Evolutionary conservation across 23 red algal species (phyloP).

Genomic region (Cyanidiococcus yangmingshanensis): DNA sequence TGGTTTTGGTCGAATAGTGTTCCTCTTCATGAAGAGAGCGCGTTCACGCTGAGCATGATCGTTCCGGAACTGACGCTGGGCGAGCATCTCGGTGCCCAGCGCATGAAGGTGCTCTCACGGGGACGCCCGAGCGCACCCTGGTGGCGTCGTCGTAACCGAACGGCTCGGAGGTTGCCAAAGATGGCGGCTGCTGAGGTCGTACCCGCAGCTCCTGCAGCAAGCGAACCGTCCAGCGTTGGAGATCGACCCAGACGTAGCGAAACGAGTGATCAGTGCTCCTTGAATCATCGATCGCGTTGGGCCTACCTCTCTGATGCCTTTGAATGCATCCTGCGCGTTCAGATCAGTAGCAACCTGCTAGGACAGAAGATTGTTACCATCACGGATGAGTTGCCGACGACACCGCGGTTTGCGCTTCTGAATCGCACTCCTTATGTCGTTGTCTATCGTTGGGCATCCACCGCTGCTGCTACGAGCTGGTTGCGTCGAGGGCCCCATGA

Average conservation of each 20-base stretch:
- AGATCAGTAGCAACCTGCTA: background rate
- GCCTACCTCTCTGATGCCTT: background rate
- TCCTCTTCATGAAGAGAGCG: background rate
- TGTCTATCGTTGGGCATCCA: background rate
- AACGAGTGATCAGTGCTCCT: too few species aligned
- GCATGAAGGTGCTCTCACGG: background rate
- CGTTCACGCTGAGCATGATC: conserved; percentile 7
- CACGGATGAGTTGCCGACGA: background rate
- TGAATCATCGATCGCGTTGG: too few species aligned
- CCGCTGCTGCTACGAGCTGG: background rate
- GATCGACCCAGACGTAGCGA: too few species aligned
- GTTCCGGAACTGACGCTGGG: background rate
- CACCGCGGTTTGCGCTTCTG: background rate
- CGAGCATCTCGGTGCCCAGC: background rate
- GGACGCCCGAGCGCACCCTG: too few species aligned
- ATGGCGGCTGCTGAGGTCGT: background rate
- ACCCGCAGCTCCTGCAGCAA: background rate
- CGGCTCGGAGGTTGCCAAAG: too few species aligned
- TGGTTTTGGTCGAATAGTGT: background rate
- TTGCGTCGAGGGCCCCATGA: background rate
- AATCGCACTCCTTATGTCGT: background rate
- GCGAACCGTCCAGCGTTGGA: too few species aligned
- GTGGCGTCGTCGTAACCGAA: too few species aligned
- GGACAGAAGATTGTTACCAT: conserved; percentile 4
- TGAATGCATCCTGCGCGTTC: conserved; percentile 5